Conservation (phyloP, 371 early-diverging fungal species). For the Apophysomyces ossiformis region DNA sequence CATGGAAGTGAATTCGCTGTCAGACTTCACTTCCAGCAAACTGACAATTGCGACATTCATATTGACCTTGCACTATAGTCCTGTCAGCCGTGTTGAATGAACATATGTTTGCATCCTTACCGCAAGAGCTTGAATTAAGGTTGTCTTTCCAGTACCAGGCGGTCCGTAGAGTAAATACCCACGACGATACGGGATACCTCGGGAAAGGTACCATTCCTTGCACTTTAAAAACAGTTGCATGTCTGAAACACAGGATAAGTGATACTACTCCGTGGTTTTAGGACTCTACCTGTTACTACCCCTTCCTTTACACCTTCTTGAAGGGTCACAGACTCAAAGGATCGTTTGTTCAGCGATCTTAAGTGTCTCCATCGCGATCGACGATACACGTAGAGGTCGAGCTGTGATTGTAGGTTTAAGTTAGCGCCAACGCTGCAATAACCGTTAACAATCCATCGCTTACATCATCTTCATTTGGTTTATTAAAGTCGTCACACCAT, state of each 20-base stretch:
- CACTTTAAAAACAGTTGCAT: slow-evolving; percentile 37
- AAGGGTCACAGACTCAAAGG: no score
- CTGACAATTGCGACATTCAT: slow-evolving; percentile 51
- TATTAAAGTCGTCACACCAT: slow-evolving; percentile 31
- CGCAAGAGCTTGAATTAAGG: slow-evolving; percentile 67
- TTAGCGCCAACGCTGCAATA: background rate
- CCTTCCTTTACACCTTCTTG: no score
- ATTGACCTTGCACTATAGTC: slow-evolving; percentile 35
- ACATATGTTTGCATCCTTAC: slow-evolving; percentile 22
- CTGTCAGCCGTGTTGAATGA: background rate
- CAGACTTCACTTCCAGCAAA: slow-evolving; percentile 36
- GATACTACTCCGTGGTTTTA: background rate
- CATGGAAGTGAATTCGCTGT: slow-evolving; percentile 36
- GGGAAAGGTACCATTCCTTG: slow-evolving; percentile 80
- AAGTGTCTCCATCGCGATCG: background rate
- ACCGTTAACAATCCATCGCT: slow-evolving; percentile 18
- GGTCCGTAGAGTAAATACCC: slow-evolving; percentile 81
- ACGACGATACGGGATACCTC: slow-evolving; percentile 93
- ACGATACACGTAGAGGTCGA: slow-evolving; percentile 23
- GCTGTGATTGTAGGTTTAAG: background rate
- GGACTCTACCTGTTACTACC: no score
- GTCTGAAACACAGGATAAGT: slow-evolving; percentile 17
- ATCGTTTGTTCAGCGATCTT: no score
- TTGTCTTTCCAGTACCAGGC: slow-evolving; percentile 75
- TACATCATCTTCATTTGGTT: slow-evolving; percentile 33